Percentiles rank a stretch among this genome's conserved stretches.
Conservation (phyloP, 306 rosid species). For the Acmispon strigosus region DNA sequence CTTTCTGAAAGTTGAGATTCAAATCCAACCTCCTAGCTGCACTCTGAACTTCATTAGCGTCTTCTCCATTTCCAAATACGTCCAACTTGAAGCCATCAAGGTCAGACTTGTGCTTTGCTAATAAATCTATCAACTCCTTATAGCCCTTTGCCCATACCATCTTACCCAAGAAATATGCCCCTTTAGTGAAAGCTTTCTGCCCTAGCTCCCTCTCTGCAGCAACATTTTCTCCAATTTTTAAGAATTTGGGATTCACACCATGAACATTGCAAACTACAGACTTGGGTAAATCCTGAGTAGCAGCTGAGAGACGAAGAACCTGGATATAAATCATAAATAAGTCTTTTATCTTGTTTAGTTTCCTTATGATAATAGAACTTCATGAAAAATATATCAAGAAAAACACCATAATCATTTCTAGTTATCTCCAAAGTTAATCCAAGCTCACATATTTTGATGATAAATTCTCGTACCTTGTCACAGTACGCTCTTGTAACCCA, state of each 20-base stretch:
- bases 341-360: slow-evolving; percentile 4
- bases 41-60: slow-evolving; percentile 79
- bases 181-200: slow-evolving; percentile 72
- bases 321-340: slow-evolving; percentile 26
- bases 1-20: slow-evolving; percentile 86
- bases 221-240: slow-evolving; percentile 79
- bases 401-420: background rate
- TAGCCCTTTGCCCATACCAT: slow-evolving; percentile 99
- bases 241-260: slow-evolving; percentile 95
- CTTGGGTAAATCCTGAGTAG: slow-evolving; percentile 93
- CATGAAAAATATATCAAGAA: background rate
- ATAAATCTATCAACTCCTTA: slow-evolving; percentile 76
- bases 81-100: slow-evolving; percentile 89
- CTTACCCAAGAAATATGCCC: slow-evolving; percentile 98
- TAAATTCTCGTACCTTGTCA: slow-evolving; percentile 54
- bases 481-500: slow-evolving; percentile 91
- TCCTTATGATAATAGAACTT: background rate
- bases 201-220: slow-evolving; percentile 76
- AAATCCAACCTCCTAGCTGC: slow-evolving; percentile 74
- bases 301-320: slow-evolving; percentile 98
- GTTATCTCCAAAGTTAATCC: background rate
- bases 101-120: slow-evolving; percentile 65
- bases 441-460: background rate
- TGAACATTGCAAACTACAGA: slow-evolving; percentile 92
- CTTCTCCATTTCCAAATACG: slow-evolving; percentile 94